Base-by-base conservation (phyloP, 2,329 filamentous ascomycete species). In the Talaromyces amestolkiae region DNA sequence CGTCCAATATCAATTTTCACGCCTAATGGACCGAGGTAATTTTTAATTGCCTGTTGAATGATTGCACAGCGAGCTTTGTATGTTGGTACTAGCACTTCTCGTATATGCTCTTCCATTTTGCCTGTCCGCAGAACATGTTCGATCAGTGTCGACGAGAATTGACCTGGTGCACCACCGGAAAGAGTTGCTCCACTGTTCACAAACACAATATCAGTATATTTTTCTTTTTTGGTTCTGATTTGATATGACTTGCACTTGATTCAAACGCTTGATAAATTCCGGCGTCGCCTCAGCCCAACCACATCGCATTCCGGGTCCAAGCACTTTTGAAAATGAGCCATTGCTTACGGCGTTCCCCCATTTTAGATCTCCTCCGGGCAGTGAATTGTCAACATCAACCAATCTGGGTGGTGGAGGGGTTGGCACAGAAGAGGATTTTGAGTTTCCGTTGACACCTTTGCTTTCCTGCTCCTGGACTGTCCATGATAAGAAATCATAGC, bases 201-300 rank as follows among this genome's bases (percentile, higher is more conserved):
- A 47, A 7, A 43, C 4, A 3, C 11, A 2, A 22, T 11, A 13
- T 43, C n/a, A 41, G 35, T 39, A 43, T 1, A 22, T 6, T 17
- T 3, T 19, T 11, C 13, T 31, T 3, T 35, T 15, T 37, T 5
- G 8, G 17, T 2, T 15, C 22, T 19, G 10, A 24, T 27, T 3
- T 1, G 1, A 37, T 19, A 9, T 39, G 17, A 31, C 35, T 58
- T 58, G 43, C 37, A 58, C 56, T 19, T 41, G 13, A 33, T 59
- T 59, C 9, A 59, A 17, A n/a, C 56, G 56, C 9, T 24, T 33
- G 3, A 45, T 59, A 6, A 43, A 59, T 0, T 31, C 37, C 9
- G 56, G 37, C 24, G 56, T 59, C 7, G 56, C 56, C 22, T 59
- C 56, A 59, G 37, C 56, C 56, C 37, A 59, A 41, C 56, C 56